Evolutionary conservation across 768 basidiomycete genomes (phyloP).

Genomic region (Termitomyces sp.): DNA sequence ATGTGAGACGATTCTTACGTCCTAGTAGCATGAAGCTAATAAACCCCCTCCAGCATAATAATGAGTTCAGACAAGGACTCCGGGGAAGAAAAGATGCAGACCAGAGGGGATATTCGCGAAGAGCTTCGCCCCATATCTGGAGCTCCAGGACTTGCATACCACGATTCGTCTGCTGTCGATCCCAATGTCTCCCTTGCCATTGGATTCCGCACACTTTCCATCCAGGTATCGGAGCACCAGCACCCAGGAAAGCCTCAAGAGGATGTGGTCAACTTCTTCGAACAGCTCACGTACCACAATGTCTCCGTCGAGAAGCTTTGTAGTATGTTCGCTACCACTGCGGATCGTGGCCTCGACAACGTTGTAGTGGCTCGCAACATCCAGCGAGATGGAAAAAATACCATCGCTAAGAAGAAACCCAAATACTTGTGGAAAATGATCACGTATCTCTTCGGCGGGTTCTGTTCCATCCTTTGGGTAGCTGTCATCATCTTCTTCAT

Average conservation of each 20-base stretch:
- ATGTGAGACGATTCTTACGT: background rate
- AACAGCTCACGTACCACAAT: conserved; percentile 4
- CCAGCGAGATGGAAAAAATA: conserved; percentile 11
- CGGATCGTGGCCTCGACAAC: conserved; percentile 7
- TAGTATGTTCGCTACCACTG: conserved; percentile 5
- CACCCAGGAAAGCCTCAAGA: background rate
- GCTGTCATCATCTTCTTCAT: conserved; percentile 12
- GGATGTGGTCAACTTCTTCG: conserved; percentile 1
- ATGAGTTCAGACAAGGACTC: background rate
- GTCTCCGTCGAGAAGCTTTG: conserved; percentile 7
- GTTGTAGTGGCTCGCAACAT: conserved; percentile 3
- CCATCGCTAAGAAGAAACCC: conserved; percentile 1
- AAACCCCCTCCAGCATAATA: background rate
- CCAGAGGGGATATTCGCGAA: background rate
- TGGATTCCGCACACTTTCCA: conserved; percentile 12
- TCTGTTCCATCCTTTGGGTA: conserved; percentile 12
- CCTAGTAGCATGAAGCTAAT: background rate
- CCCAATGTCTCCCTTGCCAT: conserved; percentile 4
- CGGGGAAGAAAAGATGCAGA: background rate
- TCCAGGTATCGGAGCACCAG: conserved; percentile 7
- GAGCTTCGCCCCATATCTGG: background rate
- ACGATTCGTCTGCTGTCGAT: background rate
- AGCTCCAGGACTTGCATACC: background rate
- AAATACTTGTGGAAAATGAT: conserved; percentile 9
- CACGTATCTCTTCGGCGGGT: conserved; percentile 9